phyloP scores from a whole-genome alignment of 2,329 filamentous ascomycete species.

The Ophiocordyceps camponoti-rufipedis region DNA sequence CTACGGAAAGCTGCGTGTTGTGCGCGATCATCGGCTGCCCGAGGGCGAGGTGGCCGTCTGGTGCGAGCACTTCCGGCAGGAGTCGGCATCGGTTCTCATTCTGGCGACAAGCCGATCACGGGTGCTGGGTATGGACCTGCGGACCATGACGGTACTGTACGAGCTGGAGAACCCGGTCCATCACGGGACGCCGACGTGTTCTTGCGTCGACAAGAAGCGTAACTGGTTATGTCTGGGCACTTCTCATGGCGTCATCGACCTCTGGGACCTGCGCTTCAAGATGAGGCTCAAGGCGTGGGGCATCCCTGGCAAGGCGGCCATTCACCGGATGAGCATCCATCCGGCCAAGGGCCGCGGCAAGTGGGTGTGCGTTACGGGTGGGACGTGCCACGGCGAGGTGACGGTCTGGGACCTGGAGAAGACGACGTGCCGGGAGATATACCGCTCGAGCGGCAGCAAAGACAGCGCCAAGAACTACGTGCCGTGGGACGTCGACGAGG shows the following conservation, averaged over 20 bases:
- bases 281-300: conserved; percentile 80
- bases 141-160: conserved; percentile 70
- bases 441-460: conserved; percentile 48
- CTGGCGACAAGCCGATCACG: conserved; percentile 75
- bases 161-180: conserved; percentile 73
- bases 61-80: conserved; percentile 79
- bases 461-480: conserved; percentile 52
- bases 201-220: conserved; percentile 68
- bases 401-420: conserved; percentile 95
- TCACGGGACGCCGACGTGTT: conserved; percentile 81
- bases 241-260: conserved; percentile 75
- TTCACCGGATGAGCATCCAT: conserved; percentile 65
- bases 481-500: conserved; percentile 78
- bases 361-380: conserved; percentile 78
- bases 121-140: conserved; percentile 68
- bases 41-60: conserved; percentile 64
- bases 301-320: conserved; percentile 59
- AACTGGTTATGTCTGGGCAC: conserved; percentile 90
- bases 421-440: conserved; percentile 72
- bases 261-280: conserved; percentile 95
- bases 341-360: conserved; percentile 61
- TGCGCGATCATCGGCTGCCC: conserved; percentile 68
- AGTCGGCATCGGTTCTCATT: conserved; percentile 64
- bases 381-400: conserved; percentile 72
- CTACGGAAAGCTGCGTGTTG: conserved; percentile 58